Evolutionary conservation across 768 basidiomycete genomes (phyloP), one percentile per base, ranked within the genome.

Genomic region (Boletus reticuloceps): DNA sequence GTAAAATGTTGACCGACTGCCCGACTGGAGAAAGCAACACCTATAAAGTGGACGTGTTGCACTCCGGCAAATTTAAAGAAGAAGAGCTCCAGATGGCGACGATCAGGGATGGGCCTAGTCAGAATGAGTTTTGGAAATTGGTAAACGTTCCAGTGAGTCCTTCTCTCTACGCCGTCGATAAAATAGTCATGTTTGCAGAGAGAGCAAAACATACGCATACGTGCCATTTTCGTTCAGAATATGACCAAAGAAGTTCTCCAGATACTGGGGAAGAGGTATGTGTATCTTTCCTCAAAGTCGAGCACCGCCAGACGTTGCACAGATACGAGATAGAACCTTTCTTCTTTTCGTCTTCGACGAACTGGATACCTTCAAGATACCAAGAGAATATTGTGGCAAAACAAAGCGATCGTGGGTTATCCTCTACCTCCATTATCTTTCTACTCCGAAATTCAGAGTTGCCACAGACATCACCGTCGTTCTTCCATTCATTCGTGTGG

Each of bases 341-440:
- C 65, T 86, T 81, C 62, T 86, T 84, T 64, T 81, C 82, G 0
- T 84, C 83, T 1, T 80, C 82, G 2, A 64, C 82, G 3, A 84
- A 82, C 55, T 85, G 83, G 84, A 88, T 86, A 57, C 85, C 85
- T 3, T 82, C 83, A 1, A 78, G 84, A 51, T 88, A 80, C 49
- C 79, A 84, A 57, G 84, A 85, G 59, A 78, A 75, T 47, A 53
- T 77, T 1, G 36, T 58, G 6, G 62, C 64, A 16, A 67, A 68
- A 2, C 38, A 69, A 44, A 78, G 82, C 60, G 84, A 86, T 68
- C 84, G 82, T 85, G 59, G 60, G 82, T 22, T 68, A 40, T 72
- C 76, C 32, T 32, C 6, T 29, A 2, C 9, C 71, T 77, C 47
- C 58, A 13, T 64, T 50, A 5, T n/a, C 12, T 16, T 42, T 29